Conservation (phyloP, 257 asterid species). For the Plantago elongata region DNA sequence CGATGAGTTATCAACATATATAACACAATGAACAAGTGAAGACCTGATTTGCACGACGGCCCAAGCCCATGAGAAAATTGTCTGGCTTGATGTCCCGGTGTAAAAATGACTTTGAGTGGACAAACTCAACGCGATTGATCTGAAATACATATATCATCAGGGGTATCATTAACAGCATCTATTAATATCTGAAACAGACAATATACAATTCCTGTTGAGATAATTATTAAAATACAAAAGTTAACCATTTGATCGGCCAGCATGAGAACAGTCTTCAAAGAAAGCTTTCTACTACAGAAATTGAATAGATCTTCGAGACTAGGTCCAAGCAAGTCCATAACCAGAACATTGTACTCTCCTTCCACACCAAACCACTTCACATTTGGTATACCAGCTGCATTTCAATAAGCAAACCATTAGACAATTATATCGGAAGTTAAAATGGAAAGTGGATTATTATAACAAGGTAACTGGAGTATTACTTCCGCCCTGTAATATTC, state of each 20-base stretch:
- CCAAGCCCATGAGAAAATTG: conserved; percentile 99
- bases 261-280: conserved; percentile 10
- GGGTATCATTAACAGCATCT: conserved; percentile 10
- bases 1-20: neutral
- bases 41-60: conserved; percentile 98
- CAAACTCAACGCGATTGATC: conserved; percentile 95
- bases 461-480: conserved; percentile 29
- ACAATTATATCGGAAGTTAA: conserved; percentile 19
- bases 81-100: conserved; percentile 99
- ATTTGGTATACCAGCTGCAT: conserved; percentile 90
- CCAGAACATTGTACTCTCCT: conserved; percentile 94
- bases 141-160: conserved; percentile 24
- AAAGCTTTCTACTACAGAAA: conserved; percentile 7
- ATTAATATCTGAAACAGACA: conserved; percentile 6
- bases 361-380: conserved; percentile 95
- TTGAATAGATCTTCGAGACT: conserved; percentile 96
- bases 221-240: conserved; percentile 5
- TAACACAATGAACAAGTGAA: conserved; percentile 11
- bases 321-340: conserved; percentile 98
- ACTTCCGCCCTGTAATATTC: conserved; percentile 99
- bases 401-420: conserved; percentile 14
- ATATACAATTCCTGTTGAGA: conserved; percentile 4
- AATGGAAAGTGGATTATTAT: neutral
- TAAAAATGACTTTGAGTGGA: conserved; percentile 87
- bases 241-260: conserved; percentile 62